Evolutionary conservation across 2,329 filamentous ascomycete species (phyloP).

Genomic region (Chaetomiaceae sp.): DNA sequence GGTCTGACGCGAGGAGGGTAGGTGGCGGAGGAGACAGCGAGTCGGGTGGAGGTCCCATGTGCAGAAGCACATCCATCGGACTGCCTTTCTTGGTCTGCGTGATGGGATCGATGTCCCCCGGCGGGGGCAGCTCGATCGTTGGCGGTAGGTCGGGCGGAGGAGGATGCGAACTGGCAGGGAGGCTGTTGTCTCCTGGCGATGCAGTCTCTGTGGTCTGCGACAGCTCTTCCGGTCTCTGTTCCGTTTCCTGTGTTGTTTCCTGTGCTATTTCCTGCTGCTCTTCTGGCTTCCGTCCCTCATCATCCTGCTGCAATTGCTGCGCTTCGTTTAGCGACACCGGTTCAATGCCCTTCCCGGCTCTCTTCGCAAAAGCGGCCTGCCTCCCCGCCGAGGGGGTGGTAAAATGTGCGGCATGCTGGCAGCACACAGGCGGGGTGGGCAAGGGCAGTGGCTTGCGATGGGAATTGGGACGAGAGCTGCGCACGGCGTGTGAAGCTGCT

Average conservation of each 20-base stretch:
- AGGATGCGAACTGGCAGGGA: not conserved
- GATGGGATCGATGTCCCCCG: slow-evolving; percentile 19
- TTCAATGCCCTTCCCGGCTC: slow-evolving; percentile 57
- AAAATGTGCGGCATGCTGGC: slow-evolving; percentile 29
- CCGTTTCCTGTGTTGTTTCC: not conserved
- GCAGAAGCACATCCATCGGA: slow-evolving; percentile 46
- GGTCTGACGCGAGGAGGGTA: not conserved
- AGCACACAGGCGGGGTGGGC: slow-evolving; percentile 19
- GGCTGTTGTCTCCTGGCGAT: not conserved
- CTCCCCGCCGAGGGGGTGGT: slow-evolving; percentile 33
- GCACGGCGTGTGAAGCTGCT: slow-evolving; percentile 32
- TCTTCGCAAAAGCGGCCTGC: slow-evolving; percentile 43
- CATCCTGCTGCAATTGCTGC: not conserved
- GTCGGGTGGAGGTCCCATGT: slow-evolving; percentile 30
- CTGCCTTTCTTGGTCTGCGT: slow-evolving; percentile 35
- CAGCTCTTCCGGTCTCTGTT: too few species aligned
- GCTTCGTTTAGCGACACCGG: slow-evolving; percentile 33
- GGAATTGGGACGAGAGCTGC: slow-evolving; percentile 13
- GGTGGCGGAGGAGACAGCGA: not conserved
- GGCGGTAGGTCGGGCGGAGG: slow-evolving; percentile 22
- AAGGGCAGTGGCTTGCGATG: slow-evolving; percentile 16
- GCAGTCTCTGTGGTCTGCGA: slow-evolving; percentile 13
- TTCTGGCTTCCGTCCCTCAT: not conserved
- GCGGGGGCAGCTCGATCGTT: slow-evolving; percentile 17
- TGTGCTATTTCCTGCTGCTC: slow-evolving; percentile 2